A percentile compares a stretch with the other conserved stretches of the same genome.
phyloP scores from a whole-genome alignment of 345 rosid species.

The Brassica rapa region DNA sequence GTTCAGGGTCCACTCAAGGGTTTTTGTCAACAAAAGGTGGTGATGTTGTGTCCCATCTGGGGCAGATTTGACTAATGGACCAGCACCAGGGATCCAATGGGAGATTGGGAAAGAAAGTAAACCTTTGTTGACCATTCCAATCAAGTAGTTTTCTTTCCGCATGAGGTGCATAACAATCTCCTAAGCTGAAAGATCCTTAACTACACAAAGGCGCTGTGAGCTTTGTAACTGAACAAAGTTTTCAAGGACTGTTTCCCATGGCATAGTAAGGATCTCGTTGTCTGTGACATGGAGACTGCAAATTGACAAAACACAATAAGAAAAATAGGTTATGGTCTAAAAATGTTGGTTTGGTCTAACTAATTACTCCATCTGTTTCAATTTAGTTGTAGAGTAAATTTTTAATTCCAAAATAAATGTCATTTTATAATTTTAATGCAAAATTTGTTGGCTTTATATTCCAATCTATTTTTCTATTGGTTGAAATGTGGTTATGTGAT shows the following conservation, averaged over 20 bases:
- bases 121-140: conserved; percentile 97
- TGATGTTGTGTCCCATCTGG: conserved; percentile 50
- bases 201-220: conserved; percentile 82
- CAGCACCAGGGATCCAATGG: conserved; percentile 91
- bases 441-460: too few relatives aligned
- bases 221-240: conserved; percentile 84
- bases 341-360: background rate
- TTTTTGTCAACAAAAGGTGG: conserved; percentile 76
- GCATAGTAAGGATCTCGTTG: conserved; percentile 86
- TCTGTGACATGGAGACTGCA: conserved; percentile 93
- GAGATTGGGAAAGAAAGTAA: conserved; percentile 86
- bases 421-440: too few relatives aligned
- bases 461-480: too few relatives aligned
- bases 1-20: conserved; percentile 96
- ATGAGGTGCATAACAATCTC: conserved; percentile 91
- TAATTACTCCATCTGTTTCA: too few relatives aligned
- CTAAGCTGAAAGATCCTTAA: conserved; percentile 96
- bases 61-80: conserved; percentile 65
- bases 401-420: too few relatives aligned
- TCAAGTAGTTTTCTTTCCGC: conserved; percentile 98
- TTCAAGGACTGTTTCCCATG: conserved; percentile 90
- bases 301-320: conserved; percentile 23
- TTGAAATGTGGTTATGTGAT: too few relatives aligned
- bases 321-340: background rate
- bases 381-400: too few relatives aligned